A percentile compares a stretch with the other conserved stretches of the same genome.
phyloP scores from a whole-genome alignment of 1,284 basidiomycete genomes.

The Papiliotrema flavescens region DNA sequence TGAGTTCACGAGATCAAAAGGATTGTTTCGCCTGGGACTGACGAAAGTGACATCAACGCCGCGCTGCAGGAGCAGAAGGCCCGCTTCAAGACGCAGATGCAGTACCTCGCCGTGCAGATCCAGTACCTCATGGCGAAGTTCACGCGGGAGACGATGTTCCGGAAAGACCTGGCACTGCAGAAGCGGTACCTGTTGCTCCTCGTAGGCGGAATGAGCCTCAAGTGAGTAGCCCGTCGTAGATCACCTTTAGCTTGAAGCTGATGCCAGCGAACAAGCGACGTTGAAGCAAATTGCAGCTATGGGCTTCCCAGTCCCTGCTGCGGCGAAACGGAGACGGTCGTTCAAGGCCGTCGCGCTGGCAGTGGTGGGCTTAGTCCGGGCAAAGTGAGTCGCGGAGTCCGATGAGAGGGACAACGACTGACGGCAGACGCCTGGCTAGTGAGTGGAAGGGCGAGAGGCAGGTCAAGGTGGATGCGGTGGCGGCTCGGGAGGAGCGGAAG shows the following conservation, averaged over 20 bases:
- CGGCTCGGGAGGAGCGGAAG: slow-evolving; percentile 15
- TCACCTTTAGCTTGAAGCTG: slow-evolving; percentile 1
- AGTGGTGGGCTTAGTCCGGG: slow-evolving; percentile 63
- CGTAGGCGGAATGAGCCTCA: slow-evolving; percentile 61
- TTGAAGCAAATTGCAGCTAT: slow-evolving; percentile 72
- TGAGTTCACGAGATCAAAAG: no score
- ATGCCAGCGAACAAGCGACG: slow-evolving; percentile 67
- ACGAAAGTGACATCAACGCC: neutral
- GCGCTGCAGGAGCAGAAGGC: slow-evolving; percentile 24
- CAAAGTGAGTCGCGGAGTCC: slow-evolving; percentile 55
- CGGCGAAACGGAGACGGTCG: slow-evolving; percentile 50
- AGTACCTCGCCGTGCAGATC: slow-evolving; percentile 57
- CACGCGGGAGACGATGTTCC: slow-evolving; percentile 75
- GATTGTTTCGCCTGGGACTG: no score
- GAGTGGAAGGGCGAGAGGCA: slow-evolving; percentile 25
- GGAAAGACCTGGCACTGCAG: slow-evolving; percentile 77
- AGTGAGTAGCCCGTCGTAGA: slow-evolving; percentile 55
- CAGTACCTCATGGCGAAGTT: slow-evolving; percentile 89
- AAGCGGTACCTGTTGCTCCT: slow-evolving; percentile 64
- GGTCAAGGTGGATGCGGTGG: slow-evolving; percentile 14
- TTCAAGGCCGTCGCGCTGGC: slow-evolving; percentile 61
- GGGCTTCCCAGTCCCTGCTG: slow-evolving; percentile 58
- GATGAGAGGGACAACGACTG: slow-evolving; percentile 1
- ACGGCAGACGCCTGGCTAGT: slow-evolving; percentile 19
- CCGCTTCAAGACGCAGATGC: slow-evolving; percentile 33